Percentiles rank a stretch among this genome's conserved stretches.
Conservation (phyloP, 2,329 filamentous ascomycete species). For the Colletotrichum sp. region DNA sequence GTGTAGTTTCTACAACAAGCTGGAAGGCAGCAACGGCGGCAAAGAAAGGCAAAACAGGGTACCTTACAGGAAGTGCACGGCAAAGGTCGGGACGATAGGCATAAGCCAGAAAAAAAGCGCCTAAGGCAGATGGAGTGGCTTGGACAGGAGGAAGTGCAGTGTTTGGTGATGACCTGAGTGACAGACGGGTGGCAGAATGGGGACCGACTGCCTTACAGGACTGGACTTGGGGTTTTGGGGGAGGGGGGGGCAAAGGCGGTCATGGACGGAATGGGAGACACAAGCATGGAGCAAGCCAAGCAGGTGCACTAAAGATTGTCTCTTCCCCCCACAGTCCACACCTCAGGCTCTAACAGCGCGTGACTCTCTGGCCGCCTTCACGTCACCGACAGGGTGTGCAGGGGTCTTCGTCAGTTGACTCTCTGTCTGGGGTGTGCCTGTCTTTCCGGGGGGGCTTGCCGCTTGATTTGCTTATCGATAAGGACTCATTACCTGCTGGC, state of each 20-base stretch:
- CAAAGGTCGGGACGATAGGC: neutral
- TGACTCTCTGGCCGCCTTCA: slow-evolving; percentile 19
- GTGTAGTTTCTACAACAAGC: neutral
- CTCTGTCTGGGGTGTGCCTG: neutral
- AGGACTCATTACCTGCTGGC: neutral
- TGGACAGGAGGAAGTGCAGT: neutral
- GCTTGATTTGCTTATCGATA: slow-evolving; percentile 15
- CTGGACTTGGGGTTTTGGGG: neutral
- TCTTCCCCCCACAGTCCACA: neutral
- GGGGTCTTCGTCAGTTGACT: slow-evolving; percentile 15
- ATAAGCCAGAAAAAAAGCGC: neutral
- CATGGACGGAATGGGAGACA: neutral
- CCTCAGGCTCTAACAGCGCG: slow-evolving; percentile 11
- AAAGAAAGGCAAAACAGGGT: neutral
- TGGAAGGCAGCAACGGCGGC: neutral
- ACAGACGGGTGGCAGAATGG: neutral
- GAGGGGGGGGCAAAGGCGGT: neutral
- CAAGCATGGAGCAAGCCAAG: neutral
- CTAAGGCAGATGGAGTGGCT: neutral
- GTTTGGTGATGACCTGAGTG: slow-evolving; percentile 6
- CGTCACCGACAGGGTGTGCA: slow-evolving; percentile 18
- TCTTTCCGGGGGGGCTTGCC: neutral
- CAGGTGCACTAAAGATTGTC: slow-evolving; percentile 8
- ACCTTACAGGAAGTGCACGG: neutral
- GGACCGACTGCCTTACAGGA: neutral